Percentiles rank a stretch among this genome's conserved stretches.
Conservation (phyloP, 345 rosid genomes). For the Populus davidiana region DNA sequence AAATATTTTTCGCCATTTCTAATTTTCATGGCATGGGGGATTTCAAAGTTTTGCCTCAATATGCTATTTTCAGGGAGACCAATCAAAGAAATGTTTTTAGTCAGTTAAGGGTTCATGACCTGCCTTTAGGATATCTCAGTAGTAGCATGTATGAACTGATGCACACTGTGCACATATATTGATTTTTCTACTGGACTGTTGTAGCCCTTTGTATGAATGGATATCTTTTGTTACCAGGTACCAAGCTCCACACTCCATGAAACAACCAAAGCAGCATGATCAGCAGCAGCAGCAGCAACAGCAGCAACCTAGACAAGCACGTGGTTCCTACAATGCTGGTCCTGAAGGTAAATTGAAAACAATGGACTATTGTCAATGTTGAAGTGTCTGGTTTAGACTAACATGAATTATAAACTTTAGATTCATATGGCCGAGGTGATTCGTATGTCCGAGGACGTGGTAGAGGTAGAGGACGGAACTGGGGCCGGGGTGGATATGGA, state of each 20-base stretch:
- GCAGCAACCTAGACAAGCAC: slow-evolving; percentile 52
- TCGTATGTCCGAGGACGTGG: slow-evolving; percentile 39
- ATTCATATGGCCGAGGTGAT: slow-evolving; percentile 48
- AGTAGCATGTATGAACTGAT: background rate
- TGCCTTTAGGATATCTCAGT: background rate
- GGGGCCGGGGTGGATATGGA: slow-evolving; percentile 41
- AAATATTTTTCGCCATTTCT: background rate
- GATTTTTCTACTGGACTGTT: background rate
- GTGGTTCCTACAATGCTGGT: slow-evolving; percentile 42
- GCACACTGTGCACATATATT: background rate
- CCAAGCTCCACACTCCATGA: slow-evolving; percentile 64
- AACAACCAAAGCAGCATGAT: slow-evolving; percentile 45
- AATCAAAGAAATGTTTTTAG: background rate
- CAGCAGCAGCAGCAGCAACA: slow-evolving; percentile 44
- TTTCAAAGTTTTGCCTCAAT: background rate
- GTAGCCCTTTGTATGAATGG: slow-evolving; percentile 1
- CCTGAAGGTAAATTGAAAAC: slow-evolving; percentile 56
- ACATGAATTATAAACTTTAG: slow-evolving; percentile 21
- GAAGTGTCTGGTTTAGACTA: background rate
- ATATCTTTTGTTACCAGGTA: slow-evolving; percentile 43
- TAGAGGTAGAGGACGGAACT: slow-evolving; percentile 47
- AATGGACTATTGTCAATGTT: background rate
- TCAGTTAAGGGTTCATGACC: background rate
- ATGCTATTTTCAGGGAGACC: too few relatives aligned
- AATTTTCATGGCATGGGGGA: background rate